Base-by-base conservation (phyloP, 1,284 basidiomycete genomes). In the Rugosomyces carneus region DNA sequence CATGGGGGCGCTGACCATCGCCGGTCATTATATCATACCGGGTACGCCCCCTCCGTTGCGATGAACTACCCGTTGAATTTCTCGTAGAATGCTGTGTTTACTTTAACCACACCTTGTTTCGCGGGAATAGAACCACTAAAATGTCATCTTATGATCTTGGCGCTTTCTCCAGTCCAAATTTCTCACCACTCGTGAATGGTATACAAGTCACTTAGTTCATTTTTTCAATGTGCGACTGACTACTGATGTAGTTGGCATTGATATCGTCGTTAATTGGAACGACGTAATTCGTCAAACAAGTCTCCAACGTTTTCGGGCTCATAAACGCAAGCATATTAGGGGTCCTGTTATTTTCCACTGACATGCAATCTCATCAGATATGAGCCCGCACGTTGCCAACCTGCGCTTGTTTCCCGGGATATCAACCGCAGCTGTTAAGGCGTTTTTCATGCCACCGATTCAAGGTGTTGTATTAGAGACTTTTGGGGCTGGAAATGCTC, bases 401-500 rank as follows among this genome's bases (percentile, higher is more conserved):
- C 66, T 92, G 20, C 83, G 89, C 10, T 70, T 96, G 7, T 95
- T 94, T 57, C 93, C 93, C 1, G 93, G 93, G 18, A 89, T 95
- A 51, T 81, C 83, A 11, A 73, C 76, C 0, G 70, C 76, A 2
- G 86, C 84, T 9, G 70, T 91, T 41, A 78, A 72, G 13, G 84
- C 85, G 1, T 91, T 92, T 59, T 73, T 89, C 19, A 72, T 71
- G 45, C 78, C 83, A 5, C 81, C 86, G 1, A 78, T 84, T 9
- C 76, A 74, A 41, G 89, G 90, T 7, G 83, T 93, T 1, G 83
- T 96, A 9, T 72, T 96, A 3, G 89, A 94, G 62, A 90, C 87
- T 1, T 96, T 89, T 63, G 93, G 93, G 5, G 84, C 92, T 0
- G 93, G 93, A 0, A 90, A 90, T 60, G 87, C 88, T 15, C 88